phyloP scores from a whole-genome alignment of 2,329 filamentous ascomycete species.

The Arthrobotrys megalospora region DNA sequence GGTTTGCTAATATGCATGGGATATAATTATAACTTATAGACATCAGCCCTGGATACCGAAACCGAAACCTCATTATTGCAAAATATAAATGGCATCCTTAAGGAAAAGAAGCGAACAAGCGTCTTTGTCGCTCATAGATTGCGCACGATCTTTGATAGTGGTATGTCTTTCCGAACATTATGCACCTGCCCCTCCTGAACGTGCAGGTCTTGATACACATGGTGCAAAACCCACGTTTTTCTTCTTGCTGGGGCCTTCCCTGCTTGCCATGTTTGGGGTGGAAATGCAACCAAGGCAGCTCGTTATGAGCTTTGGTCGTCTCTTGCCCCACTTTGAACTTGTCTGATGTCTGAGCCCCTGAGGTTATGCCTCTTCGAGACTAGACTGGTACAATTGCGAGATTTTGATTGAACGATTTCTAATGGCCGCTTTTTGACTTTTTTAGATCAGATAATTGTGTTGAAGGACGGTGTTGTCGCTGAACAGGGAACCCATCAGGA shows the following conservation, averaged over 20 bases:
- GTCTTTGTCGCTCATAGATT: conserved; percentile 95
- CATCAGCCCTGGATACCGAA: conserved; percentile 90
- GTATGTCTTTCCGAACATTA: conserved; percentile 63
- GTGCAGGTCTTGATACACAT: conserved; percentile 46
- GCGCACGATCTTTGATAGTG: conserved; percentile 90
- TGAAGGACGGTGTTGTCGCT: conserved; percentile 85
- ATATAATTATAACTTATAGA: conserved; percentile 68
- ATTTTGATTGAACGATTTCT: conserved; percentile 48
- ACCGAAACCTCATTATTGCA: conserved; percentile 91
- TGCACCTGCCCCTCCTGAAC: conserved; percentile 27
- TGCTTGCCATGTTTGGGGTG: conserved; percentile 48
- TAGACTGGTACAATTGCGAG: conserved; percentile 52
- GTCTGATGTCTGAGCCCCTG: conserved; percentile 42
- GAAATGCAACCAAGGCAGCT: conserved; percentile 41
- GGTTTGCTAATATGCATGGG: conserved; percentile 46
- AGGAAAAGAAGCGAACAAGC: conserved; percentile 88
- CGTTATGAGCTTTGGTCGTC: conserved; percentile 39
- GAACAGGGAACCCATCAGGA: conserved; percentile 89
- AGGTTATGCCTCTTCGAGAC: conserved; percentile 45
- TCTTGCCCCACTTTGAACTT: conserved; percentile 41
- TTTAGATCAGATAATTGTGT: conserved; percentile 86
- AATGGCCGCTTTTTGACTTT: conserved; percentile 18
- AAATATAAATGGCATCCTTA: conserved; percentile 93
- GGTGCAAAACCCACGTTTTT: conserved; percentile 57
- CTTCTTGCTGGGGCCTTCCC: conserved; percentile 28